Base-by-base conservation (phyloP, 768 basidiomycete species). In the Leucosporidium yakuticum region DNA sequence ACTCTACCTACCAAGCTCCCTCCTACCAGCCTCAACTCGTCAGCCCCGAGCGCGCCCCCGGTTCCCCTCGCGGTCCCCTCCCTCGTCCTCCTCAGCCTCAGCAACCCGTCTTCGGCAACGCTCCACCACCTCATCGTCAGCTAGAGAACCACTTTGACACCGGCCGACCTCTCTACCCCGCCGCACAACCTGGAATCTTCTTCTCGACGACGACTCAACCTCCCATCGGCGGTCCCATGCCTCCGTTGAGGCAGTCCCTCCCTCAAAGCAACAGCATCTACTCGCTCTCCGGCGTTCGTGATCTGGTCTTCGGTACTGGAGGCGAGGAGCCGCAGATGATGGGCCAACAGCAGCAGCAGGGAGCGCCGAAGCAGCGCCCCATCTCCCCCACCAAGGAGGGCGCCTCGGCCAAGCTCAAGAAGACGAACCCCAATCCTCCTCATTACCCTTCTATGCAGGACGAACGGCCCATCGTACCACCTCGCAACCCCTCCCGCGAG, bases 211-310 rank as follows among this genome's bases (percentile, higher is more conserved):
- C 60, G 60, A 23, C 48, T 60, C 27, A 53, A 47, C 44, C n/a
- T 21, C 25, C 34, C 50, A 23, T 63, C 54, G 70, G 70, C 5
- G 50, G 58, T 9, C 64, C 67, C 2, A 71, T 68, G 70, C 67
- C 67, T 1, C 34, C 67, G 8, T 65, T 51, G 51, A 65, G 57
- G 63, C 66, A 6, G 63, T 50, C 48, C 11, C 6, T 67, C 0
- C n/a, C 58, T 7, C 53, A 48, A 19, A 60, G 57, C 58, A 63
- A 63, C 54, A 39, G 48, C 23, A 57, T 56, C 4, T 66, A 64
- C 56, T 64, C 62, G n/a, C 59, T 72, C 54, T 8, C 36, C 4
- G 71, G 64, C 3, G 48, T 61, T 17, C 64, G 31, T 36, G 64
- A 31, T 25, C 54, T 68, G 48, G 60, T 64, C 14, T 70, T 36